Percentiles rank a stretch among this genome's conserved stretches.
Evolutionary conservation across 768 basidiomycete genomes (phyloP).

Genomic region (Mrakia gelida): DNA sequence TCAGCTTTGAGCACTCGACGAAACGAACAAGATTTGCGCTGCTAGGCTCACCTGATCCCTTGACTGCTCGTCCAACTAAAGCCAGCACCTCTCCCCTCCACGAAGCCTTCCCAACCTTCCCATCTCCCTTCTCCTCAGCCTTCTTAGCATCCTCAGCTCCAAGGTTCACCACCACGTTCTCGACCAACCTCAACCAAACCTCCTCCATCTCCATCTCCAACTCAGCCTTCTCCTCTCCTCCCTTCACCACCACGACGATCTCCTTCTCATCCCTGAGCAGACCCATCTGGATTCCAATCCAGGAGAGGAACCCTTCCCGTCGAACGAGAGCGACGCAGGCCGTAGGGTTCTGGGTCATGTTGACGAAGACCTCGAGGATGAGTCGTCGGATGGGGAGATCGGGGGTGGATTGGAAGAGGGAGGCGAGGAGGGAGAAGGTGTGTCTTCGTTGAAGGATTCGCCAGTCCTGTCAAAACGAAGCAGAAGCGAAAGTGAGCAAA

Average conservation of each 20-base stretch:
- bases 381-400: conserved; percentile 56
- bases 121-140: conserved; percentile 12
- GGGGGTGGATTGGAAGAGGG: conserved; percentile 65
- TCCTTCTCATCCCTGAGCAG: conserved; percentile 26
- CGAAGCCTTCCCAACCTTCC: background rate
- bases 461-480: conserved; percentile 60
- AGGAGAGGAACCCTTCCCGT: conserved; percentile 66
- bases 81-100: conserved; percentile 21
- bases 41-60: conserved; percentile 1
- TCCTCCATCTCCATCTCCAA: conserved; percentile 17
- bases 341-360: conserved; percentile 63
- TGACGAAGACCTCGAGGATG: conserved; percentile 71
- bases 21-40: conserved; percentile 43
- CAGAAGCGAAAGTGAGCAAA: conserved; percentile 27
- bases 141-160: conserved; percentile 23
- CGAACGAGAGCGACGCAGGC: conserved; percentile 68
- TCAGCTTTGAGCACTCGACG: too few relatives aligned
- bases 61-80: conserved; percentile 11
- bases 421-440: conserved; percentile 82
- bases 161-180: conserved; percentile 39
- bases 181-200: conserved; percentile 42
- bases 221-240: conserved; percentile 30
- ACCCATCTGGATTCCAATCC: conserved; percentile 74
- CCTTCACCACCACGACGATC: conserved; percentile 2
- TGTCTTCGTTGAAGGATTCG: conserved; percentile 69